These are phyloP conservation scores for Penicillium cinerascens DNA, from an alignment of 495 filamentous ascomycete genomes.

Conservation along the genomic window DNA sequence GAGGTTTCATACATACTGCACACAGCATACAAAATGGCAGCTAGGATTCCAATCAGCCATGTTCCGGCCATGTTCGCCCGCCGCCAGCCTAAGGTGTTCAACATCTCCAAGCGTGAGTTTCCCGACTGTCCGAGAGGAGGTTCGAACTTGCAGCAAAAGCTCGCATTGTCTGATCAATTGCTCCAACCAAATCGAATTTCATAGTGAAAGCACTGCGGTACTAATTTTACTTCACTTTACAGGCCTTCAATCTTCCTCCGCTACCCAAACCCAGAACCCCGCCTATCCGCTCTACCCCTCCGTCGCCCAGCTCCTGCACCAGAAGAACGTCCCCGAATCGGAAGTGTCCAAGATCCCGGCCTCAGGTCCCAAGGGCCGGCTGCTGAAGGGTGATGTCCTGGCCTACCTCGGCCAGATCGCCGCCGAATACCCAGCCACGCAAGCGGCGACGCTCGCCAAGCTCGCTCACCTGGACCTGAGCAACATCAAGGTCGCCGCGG, in stretches of 20 bases:
- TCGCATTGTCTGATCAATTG: conserved; percentile 8
- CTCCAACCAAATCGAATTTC: background rate
- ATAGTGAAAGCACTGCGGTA: background rate
- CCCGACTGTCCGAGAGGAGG: background rate
- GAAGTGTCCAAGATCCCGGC: conserved; percentile 77
- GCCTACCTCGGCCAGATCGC: conserved; percentile 79
- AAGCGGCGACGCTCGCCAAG: conserved; percentile 66
- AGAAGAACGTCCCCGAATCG: conserved; percentile 66
- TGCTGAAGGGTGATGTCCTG: conserved; percentile 94
- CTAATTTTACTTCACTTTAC: background rate
- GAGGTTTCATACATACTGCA: conserved; percentile 11
- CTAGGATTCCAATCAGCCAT: conserved; percentile 33
- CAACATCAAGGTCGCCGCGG: conserved; percentile 84
- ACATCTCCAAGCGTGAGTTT: conserved; percentile 40
- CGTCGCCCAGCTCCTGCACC: conserved; percentile 73
- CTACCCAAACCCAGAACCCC: conserved; percentile 57
- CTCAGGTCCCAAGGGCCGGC: conserved; percentile 81
- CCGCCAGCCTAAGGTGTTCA: conserved; percentile 33
- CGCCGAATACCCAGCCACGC: conserved; percentile 62
- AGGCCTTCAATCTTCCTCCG: conserved; percentile 38
- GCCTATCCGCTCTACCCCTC: conserved; percentile 83
- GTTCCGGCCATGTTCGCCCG: conserved; percentile 39
- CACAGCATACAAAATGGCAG: conserved; percentile 36
- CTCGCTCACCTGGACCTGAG: conserved; percentile 84
- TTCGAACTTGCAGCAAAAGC: background rate